phyloP scores from a whole-genome alignment of 768 basidiomycete genomes.

The Hypholoma sublateritium region DNA sequence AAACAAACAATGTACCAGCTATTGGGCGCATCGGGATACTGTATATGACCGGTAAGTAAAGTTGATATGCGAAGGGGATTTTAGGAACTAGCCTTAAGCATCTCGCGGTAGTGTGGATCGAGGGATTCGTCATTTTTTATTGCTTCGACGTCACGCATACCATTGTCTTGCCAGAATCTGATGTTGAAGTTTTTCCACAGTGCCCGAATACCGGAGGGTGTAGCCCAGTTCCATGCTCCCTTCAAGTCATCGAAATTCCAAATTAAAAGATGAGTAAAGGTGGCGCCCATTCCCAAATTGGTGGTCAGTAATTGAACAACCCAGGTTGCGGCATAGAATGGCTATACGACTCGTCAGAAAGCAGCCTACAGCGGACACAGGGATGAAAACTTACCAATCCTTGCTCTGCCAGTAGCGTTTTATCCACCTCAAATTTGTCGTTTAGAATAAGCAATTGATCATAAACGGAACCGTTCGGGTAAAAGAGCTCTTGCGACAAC shows the following conservation, averaged over 20 bases:
- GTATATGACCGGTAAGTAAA: neutral
- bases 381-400: conserved; percentile 31
- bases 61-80: neutral
- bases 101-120: conserved; percentile 51
- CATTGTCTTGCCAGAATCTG: conserved; percentile 42
- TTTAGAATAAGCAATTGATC: conserved; percentile 47
- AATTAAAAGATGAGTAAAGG: conserved; percentile 45
- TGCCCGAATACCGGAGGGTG: conserved; percentile 30
- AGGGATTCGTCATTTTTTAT: conserved; percentile 29
- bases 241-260: conserved; percentile 44
- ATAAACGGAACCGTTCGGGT: conserved; percentile 46
- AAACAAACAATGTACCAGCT: conserved; percentile 53
- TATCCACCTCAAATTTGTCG: conserved; percentile 42
- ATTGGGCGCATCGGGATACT: conserved; percentile 58
- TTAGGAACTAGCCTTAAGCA: conserved; percentile 40
- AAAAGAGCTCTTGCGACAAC: conserved; percentile 52
- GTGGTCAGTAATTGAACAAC: conserved; percentile 41
- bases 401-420: conserved; percentile 36
- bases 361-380: neutral
- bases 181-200: conserved; percentile 37
- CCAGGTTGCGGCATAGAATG: conserved; percentile 50
- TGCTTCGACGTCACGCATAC: conserved; percentile 28
- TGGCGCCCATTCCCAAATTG: conserved; percentile 48
- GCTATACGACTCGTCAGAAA: conserved; percentile 19
- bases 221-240: conserved; percentile 46